Evolutionary conservation across 768 basidiomycete species (phyloP).

Genomic region (Pleurotus salmoneostramineus): DNA sequence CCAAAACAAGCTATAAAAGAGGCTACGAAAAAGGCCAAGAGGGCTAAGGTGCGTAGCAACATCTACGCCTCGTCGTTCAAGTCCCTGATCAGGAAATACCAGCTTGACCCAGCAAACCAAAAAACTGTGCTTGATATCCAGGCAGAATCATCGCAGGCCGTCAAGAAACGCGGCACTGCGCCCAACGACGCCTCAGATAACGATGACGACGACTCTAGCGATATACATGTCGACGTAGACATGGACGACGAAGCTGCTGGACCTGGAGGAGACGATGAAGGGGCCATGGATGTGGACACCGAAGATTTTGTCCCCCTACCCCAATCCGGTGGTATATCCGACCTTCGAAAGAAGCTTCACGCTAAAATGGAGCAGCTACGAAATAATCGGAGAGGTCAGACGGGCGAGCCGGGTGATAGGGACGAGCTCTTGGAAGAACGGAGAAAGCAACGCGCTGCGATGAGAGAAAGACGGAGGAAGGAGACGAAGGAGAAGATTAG

Average conservation of each 20-base stretch:
- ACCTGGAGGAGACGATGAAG: slow-evolving; percentile 24
- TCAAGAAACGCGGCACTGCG: slow-evolving; percentile 43
- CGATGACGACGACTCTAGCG: slow-evolving; percentile 19
- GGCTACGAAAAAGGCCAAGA: slow-evolving; percentile 82
- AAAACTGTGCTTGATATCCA: slow-evolving; percentile 73
- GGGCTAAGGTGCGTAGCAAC: slow-evolving; percentile 65
- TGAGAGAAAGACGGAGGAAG: slow-evolving; percentile 82
- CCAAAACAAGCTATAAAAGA: slow-evolving; percentile 87
- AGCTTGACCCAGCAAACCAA: slow-evolving; percentile 94
- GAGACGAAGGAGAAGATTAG: slow-evolving; percentile 82
- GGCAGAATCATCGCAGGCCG: slow-evolving; percentile 23
- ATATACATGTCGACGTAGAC: slow-evolving; percentile 1
- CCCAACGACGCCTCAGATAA: slow-evolving; percentile 26
- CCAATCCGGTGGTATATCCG: slow-evolving; percentile 52
- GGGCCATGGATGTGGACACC: slow-evolving; percentile 34
- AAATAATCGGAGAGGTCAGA: slow-evolving; percentile 28
- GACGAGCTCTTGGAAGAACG: slow-evolving; percentile 85
- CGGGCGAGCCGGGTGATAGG: slow-evolving; percentile 52
- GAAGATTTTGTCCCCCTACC: slow-evolving; percentile 61
- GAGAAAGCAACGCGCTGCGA: slow-evolving; percentile 67
- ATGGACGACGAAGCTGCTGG: slow-evolving; percentile 13
- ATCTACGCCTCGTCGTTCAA: neutral
- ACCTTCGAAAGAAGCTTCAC: slow-evolving; percentile 71
- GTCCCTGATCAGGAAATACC: neutral
- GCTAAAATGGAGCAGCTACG: slow-evolving; percentile 71